Conservation (phyloP, 2,329 filamentous ascomycete genomes). For the Nemania serpens region DNA sequence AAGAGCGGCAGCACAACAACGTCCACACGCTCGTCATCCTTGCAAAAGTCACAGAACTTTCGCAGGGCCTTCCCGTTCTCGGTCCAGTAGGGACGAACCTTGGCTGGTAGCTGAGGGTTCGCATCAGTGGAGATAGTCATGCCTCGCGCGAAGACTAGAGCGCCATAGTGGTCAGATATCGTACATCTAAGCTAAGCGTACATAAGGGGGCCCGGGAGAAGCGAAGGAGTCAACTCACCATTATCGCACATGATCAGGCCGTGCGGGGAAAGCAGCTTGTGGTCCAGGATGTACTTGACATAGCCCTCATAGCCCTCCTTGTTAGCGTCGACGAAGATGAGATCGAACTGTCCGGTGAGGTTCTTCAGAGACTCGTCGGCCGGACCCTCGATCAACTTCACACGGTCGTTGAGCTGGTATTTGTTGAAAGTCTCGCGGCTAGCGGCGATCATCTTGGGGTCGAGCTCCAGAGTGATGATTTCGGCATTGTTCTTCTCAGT, state of each 20-base stretch:
- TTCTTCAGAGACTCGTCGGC: constrained; percentile 27
- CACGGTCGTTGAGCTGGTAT: constrained; percentile 25
- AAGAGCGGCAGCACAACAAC: constrained; percentile 26
- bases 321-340: constrained; percentile 43
- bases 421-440: constrained; percentile 23
- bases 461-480: constrained; percentile 31
- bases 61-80: constrained; percentile 23
- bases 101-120: constrained; percentile 23
- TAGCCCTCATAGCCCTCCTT: constrained; percentile 34
- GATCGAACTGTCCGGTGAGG: constrained; percentile 37
- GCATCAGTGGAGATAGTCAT: constrained; percentile 24
- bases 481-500: constrained; percentile 33
- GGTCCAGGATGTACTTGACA: constrained; percentile 30
- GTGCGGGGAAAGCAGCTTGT: constrained; percentile 23
- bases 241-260: constrained; percentile 29
- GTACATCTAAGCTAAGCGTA: neutral
- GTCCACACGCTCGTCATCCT: constrained; percentile 24
- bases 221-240: constrained; percentile 3
- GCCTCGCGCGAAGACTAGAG: constrained; percentile 27
- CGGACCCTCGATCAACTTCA: constrained; percentile 26
- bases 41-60: constrained; percentile 25
- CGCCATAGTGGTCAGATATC: neutral
- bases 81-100: constrained; percentile 28
- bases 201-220: neutral
- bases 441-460: constrained; percentile 31